phyloP scores from a whole-genome alignment of 75 land plant genomes.

The Cunninghamia lanceolata region DNA sequence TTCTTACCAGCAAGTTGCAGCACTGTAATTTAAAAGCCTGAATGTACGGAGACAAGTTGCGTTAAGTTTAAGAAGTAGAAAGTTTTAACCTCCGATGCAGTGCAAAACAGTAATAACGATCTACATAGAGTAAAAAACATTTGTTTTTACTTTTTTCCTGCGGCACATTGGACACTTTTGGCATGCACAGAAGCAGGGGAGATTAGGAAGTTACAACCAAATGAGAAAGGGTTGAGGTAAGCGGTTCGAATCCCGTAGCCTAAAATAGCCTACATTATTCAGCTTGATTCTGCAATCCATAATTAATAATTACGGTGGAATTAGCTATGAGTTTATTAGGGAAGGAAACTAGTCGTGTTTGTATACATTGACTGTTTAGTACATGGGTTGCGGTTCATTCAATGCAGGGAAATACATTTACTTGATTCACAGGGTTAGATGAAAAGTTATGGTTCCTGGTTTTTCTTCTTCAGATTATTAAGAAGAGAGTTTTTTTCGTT shows the following conservation, averaged over 20 bases:
- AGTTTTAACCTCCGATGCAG: too few relatives aligned
- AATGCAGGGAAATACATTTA: background rate
- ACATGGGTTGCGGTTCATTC: constrained; percentile 3
- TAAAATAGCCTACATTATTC: background rate
- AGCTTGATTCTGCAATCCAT: background rate
- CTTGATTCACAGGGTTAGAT: background rate
- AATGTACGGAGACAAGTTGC: too few relatives aligned
- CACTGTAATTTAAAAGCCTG: too few relatives aligned
- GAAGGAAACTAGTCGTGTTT: background rate
- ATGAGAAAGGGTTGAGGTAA: background rate
- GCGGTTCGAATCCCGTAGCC: background rate
- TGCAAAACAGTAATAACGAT: too few relatives aligned
- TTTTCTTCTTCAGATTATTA: background rate
- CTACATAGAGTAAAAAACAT: background rate
- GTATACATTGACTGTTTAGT: background rate
- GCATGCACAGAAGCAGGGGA: background rate
- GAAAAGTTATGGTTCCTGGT: background rate
- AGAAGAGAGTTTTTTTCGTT: background rate
- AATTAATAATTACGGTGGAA: background rate
- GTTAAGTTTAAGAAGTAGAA: too few relatives aligned
- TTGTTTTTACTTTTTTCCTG: too few relatives aligned
- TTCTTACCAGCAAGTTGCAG: too few relatives aligned
- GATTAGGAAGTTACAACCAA: too few relatives aligned
- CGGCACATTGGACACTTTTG: background rate
- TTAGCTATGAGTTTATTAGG: background rate